Conservation (phyloP, 2,329 filamentous ascomycete genomes). For the Cordyceps fumosorosea region DNA sequence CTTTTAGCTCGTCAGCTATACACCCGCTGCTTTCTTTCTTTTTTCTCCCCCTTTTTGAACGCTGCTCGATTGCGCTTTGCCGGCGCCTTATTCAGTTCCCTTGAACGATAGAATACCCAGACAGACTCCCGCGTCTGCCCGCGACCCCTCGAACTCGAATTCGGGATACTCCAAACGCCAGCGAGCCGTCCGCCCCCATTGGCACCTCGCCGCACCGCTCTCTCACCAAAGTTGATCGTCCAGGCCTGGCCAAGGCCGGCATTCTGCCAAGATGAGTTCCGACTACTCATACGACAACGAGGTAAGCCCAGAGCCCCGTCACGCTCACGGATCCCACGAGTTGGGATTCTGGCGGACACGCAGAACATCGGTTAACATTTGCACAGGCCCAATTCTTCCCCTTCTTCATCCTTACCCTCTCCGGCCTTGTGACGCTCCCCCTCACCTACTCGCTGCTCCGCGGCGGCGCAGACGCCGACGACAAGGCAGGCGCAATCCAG, state of each 20-base stretch:
- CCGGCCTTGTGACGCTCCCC: constrained; percentile 79
- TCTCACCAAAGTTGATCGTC: background rate
- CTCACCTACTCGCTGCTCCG: constrained; percentile 84
- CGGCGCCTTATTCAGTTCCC: background rate
- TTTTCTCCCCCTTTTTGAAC: background rate
- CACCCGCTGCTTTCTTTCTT: background rate
- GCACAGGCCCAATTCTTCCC: constrained; percentile 90
- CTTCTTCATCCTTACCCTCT: constrained; percentile 92
- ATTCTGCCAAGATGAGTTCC: constrained; percentile 63
- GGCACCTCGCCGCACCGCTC: background rate
- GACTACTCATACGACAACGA: constrained; percentile 99
- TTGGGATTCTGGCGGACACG: background rate
- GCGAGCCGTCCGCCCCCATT: background rate
- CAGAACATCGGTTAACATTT: background rate
- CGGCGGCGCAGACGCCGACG: constrained; percentile 68
- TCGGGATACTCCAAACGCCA: background rate
- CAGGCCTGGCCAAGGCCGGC: constrained; percentile 31
- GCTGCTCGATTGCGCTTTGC: background rate
- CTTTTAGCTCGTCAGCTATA: background rate
- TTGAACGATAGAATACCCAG: background rate
- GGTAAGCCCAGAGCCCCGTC: constrained; percentile 36
- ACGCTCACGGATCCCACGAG: too few relatives aligned
- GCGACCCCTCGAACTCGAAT: background rate
- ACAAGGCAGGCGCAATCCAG: constrained; percentile 74
- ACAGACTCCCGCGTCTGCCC: background rate